phyloP scores from a whole-genome alignment of 768 basidiomycete genomes.

The Kwoniella dejecticola region DNA sequence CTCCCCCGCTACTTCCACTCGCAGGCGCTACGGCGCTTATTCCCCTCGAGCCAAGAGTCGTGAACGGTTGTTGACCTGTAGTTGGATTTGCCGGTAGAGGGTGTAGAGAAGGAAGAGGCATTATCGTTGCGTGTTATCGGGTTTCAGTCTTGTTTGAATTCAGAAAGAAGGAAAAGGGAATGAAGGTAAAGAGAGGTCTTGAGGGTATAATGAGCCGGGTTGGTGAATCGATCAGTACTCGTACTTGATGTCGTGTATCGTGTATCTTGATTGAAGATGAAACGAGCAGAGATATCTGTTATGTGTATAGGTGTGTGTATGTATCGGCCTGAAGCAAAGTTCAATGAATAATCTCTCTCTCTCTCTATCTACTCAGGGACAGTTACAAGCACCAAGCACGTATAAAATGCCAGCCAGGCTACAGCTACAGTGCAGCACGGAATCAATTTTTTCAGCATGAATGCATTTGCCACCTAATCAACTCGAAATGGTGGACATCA shows the following conservation, averaged over 20 bases:
- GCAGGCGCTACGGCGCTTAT: conserved; percentile 23
- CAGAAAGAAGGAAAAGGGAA: background rate
- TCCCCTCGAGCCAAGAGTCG: conserved; percentile 16
- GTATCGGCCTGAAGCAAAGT: too few relatives aligned
- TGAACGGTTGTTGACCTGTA: conserved; percentile 41
- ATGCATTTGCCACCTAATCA: background rate
- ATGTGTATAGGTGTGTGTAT: too few relatives aligned
- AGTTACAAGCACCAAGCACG: background rate
- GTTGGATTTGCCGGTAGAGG: conserved; percentile 49
- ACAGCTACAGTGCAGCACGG: background rate
- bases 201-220: background rate
- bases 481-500: too few relatives aligned
- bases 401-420: background rate
- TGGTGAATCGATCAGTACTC: background rate
- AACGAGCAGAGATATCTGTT: background rate
- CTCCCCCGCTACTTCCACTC: conserved; percentile 38
- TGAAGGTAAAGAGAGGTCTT: background rate
- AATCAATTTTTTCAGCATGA: background rate
- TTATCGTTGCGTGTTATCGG: conserved; percentile 3
- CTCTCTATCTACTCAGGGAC: background rate
- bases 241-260: background rate
- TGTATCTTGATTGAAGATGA: conserved; percentile 1
- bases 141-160: background rate
- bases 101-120: conserved; percentile 42
- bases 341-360: background rate